Percentiles rank a stretch among this genome's conserved stretches.
These are phyloP conservation scores for Candida maltosa DNA, from an alignment of 805 yeast genomes.

Conservation along the genomic window DNA sequence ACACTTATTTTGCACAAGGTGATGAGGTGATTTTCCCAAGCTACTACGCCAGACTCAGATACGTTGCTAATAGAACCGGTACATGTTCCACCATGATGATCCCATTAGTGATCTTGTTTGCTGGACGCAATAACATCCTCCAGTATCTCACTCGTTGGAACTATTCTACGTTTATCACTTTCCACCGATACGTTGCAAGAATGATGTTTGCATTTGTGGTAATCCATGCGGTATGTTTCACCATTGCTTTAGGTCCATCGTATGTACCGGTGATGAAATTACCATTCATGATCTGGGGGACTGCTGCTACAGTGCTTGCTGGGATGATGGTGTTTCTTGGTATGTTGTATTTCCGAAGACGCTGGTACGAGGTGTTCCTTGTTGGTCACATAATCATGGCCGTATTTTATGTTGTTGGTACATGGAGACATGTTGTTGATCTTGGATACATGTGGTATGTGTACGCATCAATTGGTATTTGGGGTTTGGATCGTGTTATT, in stretches of 20 bases:
- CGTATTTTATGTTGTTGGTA: slow-evolving; percentile 40
- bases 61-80: slow-evolving; percentile 51
- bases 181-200: slow-evolving; percentile 24
- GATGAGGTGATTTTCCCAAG: slow-evolving; percentile 21
- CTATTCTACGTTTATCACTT: slow-evolving; percentile 22
- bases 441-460: slow-evolving; percentile 28
- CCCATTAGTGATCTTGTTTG: slow-evolving; percentile 55
- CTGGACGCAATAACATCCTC: slow-evolving; percentile 48
- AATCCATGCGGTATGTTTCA: slow-evolving; percentile 23
- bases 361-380: slow-evolving; percentile 51
- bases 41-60: slow-evolving; percentile 21
- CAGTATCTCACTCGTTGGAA: slow-evolving; percentile 38
- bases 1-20: slow-evolving; percentile 4
- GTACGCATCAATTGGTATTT: slow-evolving; percentile 56
- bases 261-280: slow-evolving; percentile 4
- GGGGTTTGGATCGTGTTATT: slow-evolving; percentile 64
- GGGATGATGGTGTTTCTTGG: slow-evolving; percentile 43
- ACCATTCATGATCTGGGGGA: slow-evolving; percentile 22
- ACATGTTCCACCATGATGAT: slow-evolving; percentile 39
- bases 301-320: slow-evolving; percentile 29
- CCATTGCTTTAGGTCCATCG: slow-evolving; percentile 6
- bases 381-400: slow-evolving; percentile 55
- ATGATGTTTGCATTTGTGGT: slow-evolving; percentile 17
- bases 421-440: slow-evolving; percentile 47
- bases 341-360: slow-evolving; percentile 39